Evolutionary conservation across 768 basidiomycete genomes (phyloP), one percentile per base, ranked within the genome.

Genomic region (Suillus placidus): DNA sequence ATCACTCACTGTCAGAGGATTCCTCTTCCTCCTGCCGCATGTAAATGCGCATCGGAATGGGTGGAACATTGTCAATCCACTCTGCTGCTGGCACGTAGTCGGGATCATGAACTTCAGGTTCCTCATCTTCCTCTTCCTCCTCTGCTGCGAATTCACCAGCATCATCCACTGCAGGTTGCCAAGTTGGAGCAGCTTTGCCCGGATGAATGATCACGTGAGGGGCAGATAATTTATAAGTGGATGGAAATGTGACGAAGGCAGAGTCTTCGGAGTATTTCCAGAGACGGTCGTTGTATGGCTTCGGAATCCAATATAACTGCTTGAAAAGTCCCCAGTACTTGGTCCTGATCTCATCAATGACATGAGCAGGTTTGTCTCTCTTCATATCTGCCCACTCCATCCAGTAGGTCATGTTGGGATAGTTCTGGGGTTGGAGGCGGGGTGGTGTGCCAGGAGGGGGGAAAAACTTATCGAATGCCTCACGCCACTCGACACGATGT

Each of bases 391-490:
- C 40, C 40, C 40, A 40, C 40, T 40, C 2, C 14, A 40, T 45
- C 43, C 43, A 45, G 43, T 45, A 45, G 0, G 43, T 9, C 43
- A 45, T 45, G 20, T 45, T 45, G 20, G 43, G 43, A 45, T 45
- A 45, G 9, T 45, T 45, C 9, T 45, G 43, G 4, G 20, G 20
- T 45, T 45, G 43, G 8, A 45, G 20, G 20, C 43, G 43, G 0
- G 43, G 43, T 45, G 43, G 2, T 10, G 43, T 45, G 4, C 43
- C 43, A n/a, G 43, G 43, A 45, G 30, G 26, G 2, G 49, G 47
- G 7, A 62, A 62, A 20, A 62, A 51, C 8, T 35, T 16, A 4
- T 62, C 47, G 7, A 62, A 62, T 20, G 62, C 62, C 18, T 26
- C 23, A 0, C 34, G 18, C 49, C 62, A 62, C 8, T 52, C 62